Conservation (phyloP, 345 rosid genomes). For the Cardamine chenopodiifolia region DNA sequence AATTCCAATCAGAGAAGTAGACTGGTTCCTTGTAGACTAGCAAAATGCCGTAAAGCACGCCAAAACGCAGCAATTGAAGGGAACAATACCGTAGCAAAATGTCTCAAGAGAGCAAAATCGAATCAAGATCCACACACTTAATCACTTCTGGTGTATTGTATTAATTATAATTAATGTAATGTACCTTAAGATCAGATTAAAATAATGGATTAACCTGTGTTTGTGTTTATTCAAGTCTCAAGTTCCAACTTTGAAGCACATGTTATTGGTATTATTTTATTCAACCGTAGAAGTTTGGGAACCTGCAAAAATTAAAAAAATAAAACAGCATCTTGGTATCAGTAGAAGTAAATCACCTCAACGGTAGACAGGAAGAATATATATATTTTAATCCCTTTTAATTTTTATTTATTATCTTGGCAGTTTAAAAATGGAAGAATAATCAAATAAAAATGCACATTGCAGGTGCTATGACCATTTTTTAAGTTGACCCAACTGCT, state of each 20-base stretch:
- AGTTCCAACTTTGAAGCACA: slow-evolving; percentile 62
- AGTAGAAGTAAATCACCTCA: slow-evolving; percentile 72
- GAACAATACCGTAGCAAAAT: slow-evolving; percentile 41
- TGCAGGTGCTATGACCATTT: slow-evolving; percentile 43
- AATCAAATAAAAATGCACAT: slow-evolving; percentile 40
- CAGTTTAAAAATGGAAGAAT: slow-evolving; percentile 44
- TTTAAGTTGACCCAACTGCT: slow-evolving; percentile 43
- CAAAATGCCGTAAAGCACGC: slow-evolving; percentile 38
- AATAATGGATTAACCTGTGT: slow-evolving; percentile 15
- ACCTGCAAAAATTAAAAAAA: slow-evolving; percentile 51
- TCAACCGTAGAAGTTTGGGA: slow-evolving; percentile 61
- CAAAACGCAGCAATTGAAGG: slow-evolving; percentile 29
- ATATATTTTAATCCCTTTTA: slow-evolving; percentile 33
- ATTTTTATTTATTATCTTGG: slow-evolving; percentile 41
- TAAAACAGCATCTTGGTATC: slow-evolving; percentile 83
- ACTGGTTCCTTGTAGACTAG: slow-evolving; percentile 38
- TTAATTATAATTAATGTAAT: slow-evolving; percentile 24
- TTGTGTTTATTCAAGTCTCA: slow-evolving; percentile 50
- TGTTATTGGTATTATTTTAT: slow-evolving; percentile 32
- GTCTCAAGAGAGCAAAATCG: slow-evolving; percentile 51
- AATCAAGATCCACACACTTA: slow-evolving; percentile 43
- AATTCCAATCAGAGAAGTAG: slow-evolving; percentile 24
- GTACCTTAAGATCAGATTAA: slow-evolving; percentile 18
- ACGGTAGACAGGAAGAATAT: slow-evolving; percentile 83
- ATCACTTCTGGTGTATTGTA: slow-evolving; percentile 26